A percentile compares a stretch with the other conserved stretches of the same genome.
Evolutionary conservation across 2,329 filamentous ascomycete species (phyloP).

Genomic region (Monosporascus ibericus): DNA sequence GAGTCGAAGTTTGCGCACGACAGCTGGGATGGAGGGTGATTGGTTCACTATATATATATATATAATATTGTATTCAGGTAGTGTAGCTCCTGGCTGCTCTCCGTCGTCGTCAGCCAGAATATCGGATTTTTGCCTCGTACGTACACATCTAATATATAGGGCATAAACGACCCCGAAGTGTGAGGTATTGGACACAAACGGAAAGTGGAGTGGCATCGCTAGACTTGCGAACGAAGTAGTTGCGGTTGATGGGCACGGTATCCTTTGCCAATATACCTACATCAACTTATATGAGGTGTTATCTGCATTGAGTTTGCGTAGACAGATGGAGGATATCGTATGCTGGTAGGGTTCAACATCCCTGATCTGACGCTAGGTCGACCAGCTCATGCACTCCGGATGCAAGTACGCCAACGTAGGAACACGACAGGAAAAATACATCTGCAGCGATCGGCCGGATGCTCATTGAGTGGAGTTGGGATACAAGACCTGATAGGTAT

Average conservation of each 20-base stretch:
- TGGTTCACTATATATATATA: too few species aligned
- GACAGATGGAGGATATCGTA: too few species aligned
- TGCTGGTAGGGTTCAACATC: not conserved
- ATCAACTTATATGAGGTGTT: not conserved
- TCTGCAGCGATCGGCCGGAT: not conserved
- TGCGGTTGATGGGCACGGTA: not conserved
- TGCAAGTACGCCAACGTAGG: not conserved
- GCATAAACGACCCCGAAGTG: too few species aligned
- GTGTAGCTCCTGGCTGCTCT: too few species aligned
- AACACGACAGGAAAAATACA: not conserved
- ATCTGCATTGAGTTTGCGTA: too few species aligned
- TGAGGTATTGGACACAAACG: not conserved
- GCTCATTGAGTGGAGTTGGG: not conserved
- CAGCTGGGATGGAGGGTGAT: too few species aligned
- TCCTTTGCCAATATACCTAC: not conserved
- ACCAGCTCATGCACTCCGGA: not conserved
- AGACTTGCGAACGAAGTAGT: not conserved
- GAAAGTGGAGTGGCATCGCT: not conserved
- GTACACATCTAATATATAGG: too few species aligned
- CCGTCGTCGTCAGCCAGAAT: too few species aligned
- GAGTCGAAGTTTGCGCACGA: too few species aligned
- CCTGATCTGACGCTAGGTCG: not conserved
- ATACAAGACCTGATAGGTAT: not conserved
- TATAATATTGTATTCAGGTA: too few species aligned
- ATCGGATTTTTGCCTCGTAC: too few species aligned